Base-by-base conservation (phyloP, 2,329 filamentous ascomycete genomes). In the Tolypocladium sp. region DNA sequence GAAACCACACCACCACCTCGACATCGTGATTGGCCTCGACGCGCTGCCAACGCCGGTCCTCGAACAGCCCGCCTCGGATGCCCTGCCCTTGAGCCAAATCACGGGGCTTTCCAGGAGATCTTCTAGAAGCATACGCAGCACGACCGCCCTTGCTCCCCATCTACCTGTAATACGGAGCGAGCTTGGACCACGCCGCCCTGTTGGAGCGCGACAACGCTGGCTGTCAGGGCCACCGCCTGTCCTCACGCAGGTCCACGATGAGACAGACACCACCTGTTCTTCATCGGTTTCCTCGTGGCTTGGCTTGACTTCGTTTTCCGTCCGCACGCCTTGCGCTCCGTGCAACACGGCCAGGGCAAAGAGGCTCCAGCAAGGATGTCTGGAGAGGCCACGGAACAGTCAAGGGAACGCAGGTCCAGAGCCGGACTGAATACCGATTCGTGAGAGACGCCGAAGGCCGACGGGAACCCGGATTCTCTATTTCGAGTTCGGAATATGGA, bases 51-150 rank as follows among this genome's bases (percentile, higher is more conserved):
- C 42, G 8, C 20, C 41, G 2, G 41, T 42, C 41, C 8, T 27
- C 41, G n/a, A 46, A 22, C 42, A 27, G 25, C 44, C 46, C 17
- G 15, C 20, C 15, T 40, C 15, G 15, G 38, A 41, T 8, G 15
- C 12, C 25, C 15, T 35, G 27, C 27, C 17, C 4, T 3, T 49
- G 25, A 8, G n/a, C 22, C n/a, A 46, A 27, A 27, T 22, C 55
- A 46, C 27, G 40, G 27, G 30, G 17, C 42, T n/a, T 57, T 41
- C 56, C 38, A 56, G 46, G 54, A 44, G 57, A 46, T 58, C 59
- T 64, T 64, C 63, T 63, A 62, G 63, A 64, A 64, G 58, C 33
- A 59, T 56, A 51, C 41, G 46, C 52, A 35, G 27, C 25, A 20
- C 41, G 25, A 27, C 25, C 44, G 30, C 44, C 44, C 44, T 25